Conservation (phyloP, 1,284 basidiomycete species). For the Trichosporon sp. region DNA sequence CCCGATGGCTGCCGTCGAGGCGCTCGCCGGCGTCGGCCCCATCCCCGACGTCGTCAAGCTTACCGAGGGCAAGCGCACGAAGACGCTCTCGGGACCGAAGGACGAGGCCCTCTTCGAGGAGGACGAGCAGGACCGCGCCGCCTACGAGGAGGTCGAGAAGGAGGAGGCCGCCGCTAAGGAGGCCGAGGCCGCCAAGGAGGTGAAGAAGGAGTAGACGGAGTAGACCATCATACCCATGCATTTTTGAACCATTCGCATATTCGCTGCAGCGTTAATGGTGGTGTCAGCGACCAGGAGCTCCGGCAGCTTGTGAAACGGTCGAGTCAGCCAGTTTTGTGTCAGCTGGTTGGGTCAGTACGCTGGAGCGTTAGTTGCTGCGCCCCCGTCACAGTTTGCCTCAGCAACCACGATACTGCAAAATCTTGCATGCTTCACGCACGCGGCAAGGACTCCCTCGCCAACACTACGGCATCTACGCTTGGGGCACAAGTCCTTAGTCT, state of each 20-base stretch:
- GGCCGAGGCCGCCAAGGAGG: slow-evolving; percentile 32
- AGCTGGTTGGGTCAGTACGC: too few relatives aligned
- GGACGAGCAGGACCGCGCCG: slow-evolving; percentile 32
- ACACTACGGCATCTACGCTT: slow-evolving; percentile 17
- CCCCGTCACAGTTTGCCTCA: too few relatives aligned
- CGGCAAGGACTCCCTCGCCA: slow-evolving; percentile 9
- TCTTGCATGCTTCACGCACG: slow-evolving; percentile 10
- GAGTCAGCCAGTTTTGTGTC: too few relatives aligned
- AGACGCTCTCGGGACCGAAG: slow-evolving; percentile 2
- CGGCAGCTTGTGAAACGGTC: too few relatives aligned
- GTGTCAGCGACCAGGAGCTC: too few relatives aligned
- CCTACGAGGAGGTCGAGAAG: slow-evolving; percentile 33
- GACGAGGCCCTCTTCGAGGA: slow-evolving; percentile 30
- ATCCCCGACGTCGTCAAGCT: slow-evolving; percentile 14
- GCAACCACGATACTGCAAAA: not conserved
- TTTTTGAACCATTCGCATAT: not conserved
- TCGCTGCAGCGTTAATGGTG: not conserved
- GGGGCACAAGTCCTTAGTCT: slow-evolving; percentile 12
- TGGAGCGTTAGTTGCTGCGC: too few relatives aligned
- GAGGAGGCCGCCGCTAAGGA: slow-evolving; percentile 47
- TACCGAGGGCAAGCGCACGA: slow-evolving; percentile 9
- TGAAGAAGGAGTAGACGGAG: slow-evolving; percentile 39
- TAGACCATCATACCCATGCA: slow-evolving; percentile 21
- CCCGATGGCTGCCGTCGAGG: slow-evolving; percentile 26
- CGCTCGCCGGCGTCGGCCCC: slow-evolving; percentile 22